These are phyloP conservation scores for Suillus placidus DNA, from an alignment of 768 basidiomycete species.

Conservation along the genomic window DNA sequence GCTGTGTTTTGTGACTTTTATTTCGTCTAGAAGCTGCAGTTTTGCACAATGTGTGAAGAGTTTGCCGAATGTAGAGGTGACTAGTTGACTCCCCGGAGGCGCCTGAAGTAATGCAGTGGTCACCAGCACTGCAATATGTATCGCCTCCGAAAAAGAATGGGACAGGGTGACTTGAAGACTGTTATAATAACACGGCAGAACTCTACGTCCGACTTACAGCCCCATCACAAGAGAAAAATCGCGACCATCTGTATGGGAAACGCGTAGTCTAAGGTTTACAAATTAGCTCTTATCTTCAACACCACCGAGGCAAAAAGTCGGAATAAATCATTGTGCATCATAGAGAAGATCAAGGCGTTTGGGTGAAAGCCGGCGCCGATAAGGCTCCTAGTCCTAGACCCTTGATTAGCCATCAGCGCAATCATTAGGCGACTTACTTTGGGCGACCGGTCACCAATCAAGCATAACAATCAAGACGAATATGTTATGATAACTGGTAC, in stretches of 20 bases:
- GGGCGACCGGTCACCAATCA: not conserved
- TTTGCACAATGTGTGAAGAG: not conserved
- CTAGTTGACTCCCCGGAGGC: not conserved
- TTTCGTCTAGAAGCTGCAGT: not conserved
- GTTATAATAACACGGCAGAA: not conserved
- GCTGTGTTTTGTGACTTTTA: not conserved
- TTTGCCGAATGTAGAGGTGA: not conserved
- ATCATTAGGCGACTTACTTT: not conserved
- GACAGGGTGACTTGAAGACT: not conserved
- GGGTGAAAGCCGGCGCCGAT: slow-evolving; percentile 2
- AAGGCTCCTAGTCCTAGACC: not conserved
- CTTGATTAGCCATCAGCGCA: not conserved
- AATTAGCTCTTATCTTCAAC: slow-evolving; percentile 5
- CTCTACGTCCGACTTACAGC: not conserved
- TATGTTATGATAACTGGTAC: not conserved
- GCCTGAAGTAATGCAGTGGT: not conserved
- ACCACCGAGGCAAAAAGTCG: not conserved
- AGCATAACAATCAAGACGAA: not conserved
- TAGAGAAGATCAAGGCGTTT: not conserved
- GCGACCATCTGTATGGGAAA: not conserved
- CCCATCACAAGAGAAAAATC: not conserved
- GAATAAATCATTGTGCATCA: no score
- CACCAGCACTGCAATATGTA: not conserved
- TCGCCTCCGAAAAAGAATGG: not conserved
- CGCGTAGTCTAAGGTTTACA: not conserved